Evolutionary conservation across 2,329 filamentous ascomycete species (phyloP), one percentile per base, ranked within the genome.

Genomic region (Chlorencoelia australis): DNA sequence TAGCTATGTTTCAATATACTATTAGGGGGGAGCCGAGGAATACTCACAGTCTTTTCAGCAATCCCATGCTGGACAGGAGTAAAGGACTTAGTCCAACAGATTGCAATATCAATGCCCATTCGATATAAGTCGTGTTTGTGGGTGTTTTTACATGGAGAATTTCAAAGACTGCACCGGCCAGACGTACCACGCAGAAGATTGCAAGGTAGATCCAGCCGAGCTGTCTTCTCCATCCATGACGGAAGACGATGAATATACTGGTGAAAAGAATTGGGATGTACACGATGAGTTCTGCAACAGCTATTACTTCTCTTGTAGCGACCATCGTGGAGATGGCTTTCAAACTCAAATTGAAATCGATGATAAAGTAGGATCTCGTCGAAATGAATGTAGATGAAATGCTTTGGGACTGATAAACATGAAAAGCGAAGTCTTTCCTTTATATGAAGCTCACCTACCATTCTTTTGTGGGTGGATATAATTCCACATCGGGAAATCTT

Each of bases 191-290:
- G 30, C 47, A 57, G 41, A 60, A 59, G 2, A 60, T 42, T 8
- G 51, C 44, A 4, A 61, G 50, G 33, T 56, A 59, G 16, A 55
- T 51, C 55, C 57, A 61, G 26, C 57, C 56, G 3, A 52, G 49
- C 33, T 55, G 53, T 35, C 44, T 54, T 24, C 44, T 42, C 20
- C 56, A 51, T 17, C 48, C 44, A 20, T 49, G 49, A 6, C 46
- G 43, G 18, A 50, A 29, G 7, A 51, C 30, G 16, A 51, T 41
- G 32, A 51, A 45, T 13, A 45, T 34, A 3, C 47, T 44, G 13
- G 51, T 45, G 28, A 7, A 7, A 15, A 25, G 18, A 6, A 11
- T 27, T 5, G 30, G 17, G 4, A 4, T 16, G 27, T 51, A 57
- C 34, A 55, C 44, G 14, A 43, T 41, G 15, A 56, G 37, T 25